Evolutionary conservation across 2,329 filamentous ascomycete genomes (phyloP), one percentile per base, ranked within the genome.

Genomic region (Blastomyces silverae): DNA sequence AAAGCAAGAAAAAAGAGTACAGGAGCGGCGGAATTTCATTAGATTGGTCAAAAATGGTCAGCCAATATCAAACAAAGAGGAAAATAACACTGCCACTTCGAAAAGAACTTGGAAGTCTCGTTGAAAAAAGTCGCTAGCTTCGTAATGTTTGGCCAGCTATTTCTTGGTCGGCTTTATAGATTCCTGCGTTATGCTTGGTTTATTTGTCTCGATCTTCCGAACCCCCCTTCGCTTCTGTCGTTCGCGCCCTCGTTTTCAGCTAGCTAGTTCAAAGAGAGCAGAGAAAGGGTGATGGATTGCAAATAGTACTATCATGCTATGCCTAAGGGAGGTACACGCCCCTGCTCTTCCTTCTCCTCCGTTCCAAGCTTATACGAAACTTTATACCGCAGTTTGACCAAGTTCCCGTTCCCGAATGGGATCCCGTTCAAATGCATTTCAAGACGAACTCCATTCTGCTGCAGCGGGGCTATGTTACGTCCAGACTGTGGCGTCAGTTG

Each of bases 341-440:
- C 93, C 80, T 89, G 91, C 78, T 97, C 91, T 66, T 89, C 88
- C 74, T 86, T 88, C 66, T 75, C 73, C 68, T 82, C 74, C 2
- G 78, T 82, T 2, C 85, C 89, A 15, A 94, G 75, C 71, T 84
- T 86, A 78, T 97, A 97, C 5, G 88, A 86, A 34, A 90, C 86
- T 71, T 91, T 90, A 90, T 92, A 99, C 67, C 94, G 83, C 78
- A 99, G 85, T 79, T 95, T 96, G 66, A 95, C 87, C n/a, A 82
- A 84, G 64, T 86, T 87, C 1, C 94, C 94, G 73, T 89, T 90
- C 55, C 85, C 82, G 67, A 79, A 79, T 70, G 91, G 86, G 1
- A 91, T 88, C 1, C 91, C 87, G 70, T 91, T 86, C 34, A 97
- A 81, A 58, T 88, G 81, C 67, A 97, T 91, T 22, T 86, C 84